Evolutionary conservation across 1,284 basidiomycete genomes (phyloP).

Genomic region (Irpex rosettiformis): DNA sequence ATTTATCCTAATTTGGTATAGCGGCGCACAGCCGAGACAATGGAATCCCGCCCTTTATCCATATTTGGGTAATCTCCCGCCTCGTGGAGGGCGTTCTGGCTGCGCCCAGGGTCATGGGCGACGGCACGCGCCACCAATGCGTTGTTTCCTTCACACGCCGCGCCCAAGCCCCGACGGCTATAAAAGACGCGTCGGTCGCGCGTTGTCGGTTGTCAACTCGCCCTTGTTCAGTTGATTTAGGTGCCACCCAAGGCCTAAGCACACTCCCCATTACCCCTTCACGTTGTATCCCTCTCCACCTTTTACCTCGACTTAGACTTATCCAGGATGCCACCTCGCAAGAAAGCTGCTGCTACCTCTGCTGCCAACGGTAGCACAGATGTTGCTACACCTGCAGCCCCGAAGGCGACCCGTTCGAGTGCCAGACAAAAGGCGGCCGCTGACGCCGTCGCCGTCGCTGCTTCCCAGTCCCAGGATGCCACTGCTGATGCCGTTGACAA

Average conservation of each 20-base stretch:
- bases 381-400: conserved; percentile 3
- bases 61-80: conserved; percentile 3
- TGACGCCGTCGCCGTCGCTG: conserved; percentile 1
- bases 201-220: neutral
- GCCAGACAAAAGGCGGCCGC: conserved; percentile 3
- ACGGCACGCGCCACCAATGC: neutral
- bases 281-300: too few relatives aligned
- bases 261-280: too few relatives aligned
- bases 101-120: neutral
- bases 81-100: neutral
- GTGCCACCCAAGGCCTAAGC: too few relatives aligned
- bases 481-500: neutral
- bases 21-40: neutral
- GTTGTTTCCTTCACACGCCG: neutral
- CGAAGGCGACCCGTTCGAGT: conserved; percentile 14
- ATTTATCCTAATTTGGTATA: neutral
- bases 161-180: neutral
- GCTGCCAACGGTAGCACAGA: neutral
- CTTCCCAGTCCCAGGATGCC: conserved; percentile 9
- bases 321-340: conserved; percentile 29
- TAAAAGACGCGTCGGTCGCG: conserved; percentile 4
- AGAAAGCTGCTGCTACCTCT: conserved; percentile 22
- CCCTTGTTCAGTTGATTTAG: too few relatives aligned
- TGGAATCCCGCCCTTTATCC: neutral
- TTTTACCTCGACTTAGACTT: neutral